Evolutionary conservation across 169 alveolate species (phyloP), one percentile per base, ranked within the genome.

Genomic region (Plasmodium sp.): DNA sequence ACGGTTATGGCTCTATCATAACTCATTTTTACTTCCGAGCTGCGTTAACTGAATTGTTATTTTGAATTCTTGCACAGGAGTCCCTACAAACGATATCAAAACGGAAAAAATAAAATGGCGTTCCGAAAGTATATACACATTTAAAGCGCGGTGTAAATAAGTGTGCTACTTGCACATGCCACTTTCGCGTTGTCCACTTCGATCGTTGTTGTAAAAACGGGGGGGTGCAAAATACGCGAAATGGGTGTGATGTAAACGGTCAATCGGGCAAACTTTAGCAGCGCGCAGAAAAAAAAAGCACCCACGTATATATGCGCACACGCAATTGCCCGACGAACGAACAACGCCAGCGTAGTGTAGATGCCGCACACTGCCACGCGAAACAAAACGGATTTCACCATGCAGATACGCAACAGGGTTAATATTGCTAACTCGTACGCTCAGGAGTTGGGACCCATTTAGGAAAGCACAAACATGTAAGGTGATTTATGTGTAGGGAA

Each of bases 1-100:
- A 99, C 99, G 74, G 99, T 99, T 96, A 99, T 98, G 43, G 99
- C 99, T 85, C 99, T 98, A 97, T 99, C 99, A 98, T 99, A 99
- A 80, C 98, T 93, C 98, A 96, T 97, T 83, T 71, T 79, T 45
- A 22, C 62, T 41, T 75, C 10, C 58, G 92, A 92, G 73, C 9
- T 39, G 16, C 90, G 34, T 43, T 39, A 39, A 10, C 83, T 33
- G 22, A 39, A 27, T 73, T 12, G 18, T 67, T 43, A 41, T 39
- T 51, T 74, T 10, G 71, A 73, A 22, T 51, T 79, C 92, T 79
- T 43, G 41, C 72, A 43, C 58, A 27, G 14, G 77, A 22, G 39
- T 10, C 14, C 39, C 77, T 67, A 31, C 77, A 22, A 67, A 67
- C 77, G 34, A 67, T 22, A 31, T 27, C 33, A 67, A 67, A 22